Evolutionary conservation across 1,284 basidiomycete genomes (phyloP).

Genomic region (Flammula alnicola): DNA sequence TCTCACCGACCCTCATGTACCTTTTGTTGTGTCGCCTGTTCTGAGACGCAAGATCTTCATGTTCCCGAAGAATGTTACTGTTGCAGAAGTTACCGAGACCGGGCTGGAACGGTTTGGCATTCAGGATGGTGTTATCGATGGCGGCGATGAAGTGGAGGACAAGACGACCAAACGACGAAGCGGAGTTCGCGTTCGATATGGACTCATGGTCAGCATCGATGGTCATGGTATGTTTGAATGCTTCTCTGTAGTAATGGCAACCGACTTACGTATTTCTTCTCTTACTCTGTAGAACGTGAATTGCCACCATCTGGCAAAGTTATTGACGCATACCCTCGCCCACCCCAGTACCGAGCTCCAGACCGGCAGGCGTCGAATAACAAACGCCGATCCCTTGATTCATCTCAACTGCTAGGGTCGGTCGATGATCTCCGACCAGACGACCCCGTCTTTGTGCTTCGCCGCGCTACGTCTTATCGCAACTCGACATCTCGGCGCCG

Average conservation of each 20-base stretch:
- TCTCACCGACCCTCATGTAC: slow-evolving; percentile 53
- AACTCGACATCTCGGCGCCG: slow-evolving; percentile 67
- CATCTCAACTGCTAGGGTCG: slow-evolving; percentile 70
- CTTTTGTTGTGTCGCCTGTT: slow-evolving; percentile 59
- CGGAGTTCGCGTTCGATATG: slow-evolving; percentile 80
- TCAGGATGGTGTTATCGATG: slow-evolving; percentile 93
- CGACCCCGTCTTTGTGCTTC: slow-evolving; percentile 90
- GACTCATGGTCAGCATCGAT: slow-evolving; percentile 61
- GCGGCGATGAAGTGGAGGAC: slow-evolving; percentile 96
- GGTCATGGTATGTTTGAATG: slow-evolving; percentile 60
- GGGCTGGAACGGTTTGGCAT: slow-evolving; percentile 94
- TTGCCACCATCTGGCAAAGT: slow-evolving; percentile 79
- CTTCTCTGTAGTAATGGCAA: slow-evolving; percentile 7
- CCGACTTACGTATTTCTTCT: slow-evolving; percentile 14
- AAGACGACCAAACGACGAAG: slow-evolving; percentile 84
- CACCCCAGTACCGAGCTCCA: slow-evolving; percentile 71
- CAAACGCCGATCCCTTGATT: slow-evolving; percentile 90
- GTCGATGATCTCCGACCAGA: slow-evolving; percentile 77
- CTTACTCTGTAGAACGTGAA: slow-evolving; percentile 70
- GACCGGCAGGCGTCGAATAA: slow-evolving; percentile 64
- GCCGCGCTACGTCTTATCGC: slow-evolving; percentile 75
- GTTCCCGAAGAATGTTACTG: slow-evolving; percentile 92
- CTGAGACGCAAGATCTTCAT: slow-evolving; percentile 65
- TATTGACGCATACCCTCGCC: slow-evolving; percentile 82
- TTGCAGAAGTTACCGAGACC: slow-evolving; percentile 94